These are phyloP conservation scores for Claviceps maximensis DNA, from an alignment of 2,329 filamentous ascomycete genomes.

Conservation along the genomic window DNA sequence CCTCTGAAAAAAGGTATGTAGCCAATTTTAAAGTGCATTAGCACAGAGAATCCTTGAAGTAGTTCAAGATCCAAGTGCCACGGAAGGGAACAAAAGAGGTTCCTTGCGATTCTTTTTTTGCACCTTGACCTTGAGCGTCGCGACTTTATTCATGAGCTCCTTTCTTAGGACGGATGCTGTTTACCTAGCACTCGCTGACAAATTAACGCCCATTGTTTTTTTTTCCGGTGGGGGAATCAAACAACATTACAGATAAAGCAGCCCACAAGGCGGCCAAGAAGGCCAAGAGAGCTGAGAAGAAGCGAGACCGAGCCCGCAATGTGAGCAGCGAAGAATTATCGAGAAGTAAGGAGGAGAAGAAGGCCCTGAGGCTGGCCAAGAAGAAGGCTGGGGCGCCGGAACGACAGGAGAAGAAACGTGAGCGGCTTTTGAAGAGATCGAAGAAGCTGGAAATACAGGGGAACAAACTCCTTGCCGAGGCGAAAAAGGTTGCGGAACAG, in stretches of 20 bases:
- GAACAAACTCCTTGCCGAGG: slow-evolving; percentile 25
- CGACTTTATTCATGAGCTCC: too few relatives aligned
- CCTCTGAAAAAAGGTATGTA: slow-evolving; percentile 1
- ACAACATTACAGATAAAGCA: too few relatives aligned
- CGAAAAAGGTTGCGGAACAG: slow-evolving; percentile 20
- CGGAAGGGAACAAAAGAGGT: not conserved
- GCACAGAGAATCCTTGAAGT: not conserved
- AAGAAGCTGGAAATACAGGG: slow-evolving; percentile 28
- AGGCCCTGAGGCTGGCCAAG: slow-evolving; percentile 20
- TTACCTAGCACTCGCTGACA: not conserved
- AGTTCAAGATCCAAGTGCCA: not conserved
- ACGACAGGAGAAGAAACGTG: slow-evolving; percentile 26
- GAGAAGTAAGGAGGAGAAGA: slow-evolving; percentile 13
- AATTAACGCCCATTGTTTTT: not conserved
- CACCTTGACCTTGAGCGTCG: too few relatives aligned
- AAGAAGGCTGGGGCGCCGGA: slow-evolving; percentile 12
- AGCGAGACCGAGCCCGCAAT: not conserved
- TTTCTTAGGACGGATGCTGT: too few relatives aligned
- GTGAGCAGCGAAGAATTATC: slow-evolving; percentile 23
- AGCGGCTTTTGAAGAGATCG: slow-evolving; percentile 22
- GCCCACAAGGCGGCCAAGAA: not conserved
- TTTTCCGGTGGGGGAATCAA: too few relatives aligned
- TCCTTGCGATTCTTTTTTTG: too few relatives aligned
- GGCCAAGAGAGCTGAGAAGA: not conserved
- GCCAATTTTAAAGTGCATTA: not conserved